These are phyloP conservation scores for Hirsutella minnesotensis DNA, from an alignment of 2,329 filamentous ascomycete species.

Conservation along the genomic window DNA sequence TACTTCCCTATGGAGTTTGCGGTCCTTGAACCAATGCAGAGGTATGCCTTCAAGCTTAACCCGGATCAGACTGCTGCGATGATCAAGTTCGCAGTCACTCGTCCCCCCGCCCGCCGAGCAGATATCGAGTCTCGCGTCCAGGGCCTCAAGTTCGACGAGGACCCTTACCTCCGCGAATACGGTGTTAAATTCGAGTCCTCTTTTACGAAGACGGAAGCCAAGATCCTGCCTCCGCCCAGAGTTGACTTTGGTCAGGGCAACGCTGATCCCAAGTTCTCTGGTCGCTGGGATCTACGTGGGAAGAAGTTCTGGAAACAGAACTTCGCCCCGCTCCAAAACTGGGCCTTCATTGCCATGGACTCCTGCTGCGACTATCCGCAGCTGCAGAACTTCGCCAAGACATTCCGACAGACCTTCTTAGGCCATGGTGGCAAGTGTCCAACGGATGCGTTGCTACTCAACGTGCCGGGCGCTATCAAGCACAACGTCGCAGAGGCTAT, in stretches of 20 bases:
- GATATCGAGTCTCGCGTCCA: slow-evolving; percentile 46
- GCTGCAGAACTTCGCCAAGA: slow-evolving; percentile 20
- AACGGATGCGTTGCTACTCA: slow-evolving; percentile 21
- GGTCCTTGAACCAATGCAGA: slow-evolving; percentile 39
- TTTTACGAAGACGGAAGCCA: slow-evolving; percentile 58
- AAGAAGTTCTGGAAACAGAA: slow-evolving; percentile 64
- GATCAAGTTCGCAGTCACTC: slow-evolving; percentile 87
- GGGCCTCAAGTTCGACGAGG: slow-evolving; percentile 56
- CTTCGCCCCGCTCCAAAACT: slow-evolving; percentile 48
- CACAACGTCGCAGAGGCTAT: slow-evolving; percentile 41
- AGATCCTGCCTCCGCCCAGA: slow-evolving; percentile 57
- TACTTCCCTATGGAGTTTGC: slow-evolving; percentile 53
- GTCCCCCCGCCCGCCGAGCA: slow-evolving; percentile 53
- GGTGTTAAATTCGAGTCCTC: slow-evolving; percentile 55
- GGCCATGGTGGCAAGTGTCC: slow-evolving; percentile 36
- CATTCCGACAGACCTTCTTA: slow-evolving; percentile 33
- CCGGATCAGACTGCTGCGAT: slow-evolving; percentile 61
- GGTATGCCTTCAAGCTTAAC: slow-evolving; percentile 51
- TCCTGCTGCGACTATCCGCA: slow-evolving; percentile 32
- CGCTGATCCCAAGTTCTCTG: slow-evolving; percentile 50
- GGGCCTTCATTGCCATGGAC: slow-evolving; percentile 62
- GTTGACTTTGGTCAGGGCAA: slow-evolving; percentile 53
- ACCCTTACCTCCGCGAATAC: slow-evolving; percentile 61
- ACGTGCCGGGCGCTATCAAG: slow-evolving; percentile 16
- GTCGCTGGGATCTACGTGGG: slow-evolving; percentile 79